Evolutionary conservation across 1,284 basidiomycete species (phyloP).

Genomic region (Puccinia polysora): DNA sequence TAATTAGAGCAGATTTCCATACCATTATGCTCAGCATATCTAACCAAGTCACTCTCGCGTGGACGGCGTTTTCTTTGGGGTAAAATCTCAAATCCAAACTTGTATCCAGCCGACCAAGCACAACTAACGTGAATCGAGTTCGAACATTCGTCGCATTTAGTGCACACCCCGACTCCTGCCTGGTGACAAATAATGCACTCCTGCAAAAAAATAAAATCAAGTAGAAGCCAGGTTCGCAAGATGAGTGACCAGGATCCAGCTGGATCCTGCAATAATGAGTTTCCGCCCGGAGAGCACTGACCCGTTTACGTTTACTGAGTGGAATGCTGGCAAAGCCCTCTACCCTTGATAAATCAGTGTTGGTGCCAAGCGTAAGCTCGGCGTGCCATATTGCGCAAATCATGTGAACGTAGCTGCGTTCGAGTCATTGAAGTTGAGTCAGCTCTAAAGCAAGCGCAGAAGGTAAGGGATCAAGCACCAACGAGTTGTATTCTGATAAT

Average conservation of each 20-base stretch:
- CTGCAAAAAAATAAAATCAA: neutral
- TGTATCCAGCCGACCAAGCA: constrained; percentile 41
- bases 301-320: constrained; percentile 27
- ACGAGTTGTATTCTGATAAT: constrained; percentile 41
- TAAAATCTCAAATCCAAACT: constrained; percentile 42
- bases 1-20: neutral
- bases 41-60: constrained; percentile 27
- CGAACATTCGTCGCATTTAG: constrained; percentile 38
- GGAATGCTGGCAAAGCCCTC: constrained; percentile 42
- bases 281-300: too few species aligned
- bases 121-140: constrained; percentile 40
- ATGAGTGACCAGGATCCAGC: too few species aligned
- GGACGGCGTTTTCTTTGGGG: constrained; percentile 35
- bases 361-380: constrained; percentile 30
- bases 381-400: constrained; percentile 42
- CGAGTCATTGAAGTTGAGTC: neutral
- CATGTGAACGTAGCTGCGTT: constrained; percentile 33
- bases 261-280: too few species aligned
- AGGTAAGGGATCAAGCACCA: neutral
- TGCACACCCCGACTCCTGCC: constrained; percentile 29
- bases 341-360: constrained; percentile 23
- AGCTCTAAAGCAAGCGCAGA: neutral
- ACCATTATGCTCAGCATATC: constrained; percentile 37
- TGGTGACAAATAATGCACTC: constrained; percentile 35
- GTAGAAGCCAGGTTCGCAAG: neutral